Percentiles rank a stretch among this genome's conserved stretches.
These are phyloP conservation scores for Houttuynia cordata DNA, from an alignment of 164 flowering plant genomes.

Conservation along the genomic window DNA sequence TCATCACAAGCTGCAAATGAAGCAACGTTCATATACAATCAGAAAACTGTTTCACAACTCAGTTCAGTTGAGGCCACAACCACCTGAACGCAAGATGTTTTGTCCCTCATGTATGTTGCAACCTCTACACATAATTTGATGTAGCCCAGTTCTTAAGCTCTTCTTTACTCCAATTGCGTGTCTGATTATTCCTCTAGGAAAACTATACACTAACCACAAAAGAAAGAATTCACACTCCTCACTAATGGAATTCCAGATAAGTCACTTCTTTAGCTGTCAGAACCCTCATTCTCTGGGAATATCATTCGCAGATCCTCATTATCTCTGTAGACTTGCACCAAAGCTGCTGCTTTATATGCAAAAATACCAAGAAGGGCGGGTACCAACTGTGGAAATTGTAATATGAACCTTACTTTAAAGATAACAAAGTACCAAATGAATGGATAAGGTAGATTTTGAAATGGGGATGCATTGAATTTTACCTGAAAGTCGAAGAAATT, in stretches of 20 bases:
- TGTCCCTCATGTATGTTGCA: not conserved
- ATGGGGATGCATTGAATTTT: not conserved
- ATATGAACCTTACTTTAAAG: not conserved
- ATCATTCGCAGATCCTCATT: constrained; percentile 62
- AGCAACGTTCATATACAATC: too few species aligned
- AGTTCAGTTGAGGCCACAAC: not conserved
- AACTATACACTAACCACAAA: not conserved
- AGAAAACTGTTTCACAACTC: too few species aligned
- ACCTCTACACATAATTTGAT: not conserved
- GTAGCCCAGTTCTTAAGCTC: not conserved
- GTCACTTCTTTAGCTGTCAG: not conserved
- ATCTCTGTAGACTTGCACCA: constrained; percentile 91
- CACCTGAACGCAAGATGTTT: not conserved
- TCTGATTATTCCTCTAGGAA: not conserved
- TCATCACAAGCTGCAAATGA: too few species aligned
- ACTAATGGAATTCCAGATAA: not conserved
- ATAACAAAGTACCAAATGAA: not conserved
- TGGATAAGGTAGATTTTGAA: not conserved
- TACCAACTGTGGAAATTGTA: constrained; percentile 39
- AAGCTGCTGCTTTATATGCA: constrained; percentile 90
- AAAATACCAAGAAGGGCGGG: constrained; percentile 92
- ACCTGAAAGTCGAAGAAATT: constrained; percentile 81
- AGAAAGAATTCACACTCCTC: not conserved
- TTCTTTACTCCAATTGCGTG: not conserved
- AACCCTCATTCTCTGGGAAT: constrained; percentile 48